phyloP scores from a whole-genome alignment of 495 filamentous ascomycete species.

The Podospora anserina region DNA sequence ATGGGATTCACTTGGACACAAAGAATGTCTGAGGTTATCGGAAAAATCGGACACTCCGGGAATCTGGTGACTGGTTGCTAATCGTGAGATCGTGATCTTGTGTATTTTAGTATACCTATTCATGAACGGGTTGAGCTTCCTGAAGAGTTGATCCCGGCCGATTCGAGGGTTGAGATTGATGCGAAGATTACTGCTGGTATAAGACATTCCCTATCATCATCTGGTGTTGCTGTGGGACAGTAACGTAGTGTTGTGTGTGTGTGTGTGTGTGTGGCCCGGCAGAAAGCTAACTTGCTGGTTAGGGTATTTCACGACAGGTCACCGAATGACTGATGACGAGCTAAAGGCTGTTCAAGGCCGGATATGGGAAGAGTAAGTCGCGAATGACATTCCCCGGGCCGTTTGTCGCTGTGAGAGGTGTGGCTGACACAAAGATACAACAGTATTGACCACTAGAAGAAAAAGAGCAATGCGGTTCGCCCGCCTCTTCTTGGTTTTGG shows the following conservation, averaged over 20 bases:
- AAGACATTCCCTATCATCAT: conserved; percentile 32
- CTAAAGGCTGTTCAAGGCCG: conserved; percentile 80
- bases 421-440: conserved; percentile 24
- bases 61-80: conserved; percentile 10
- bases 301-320: conserved; percentile 83
- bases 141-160: conserved; percentile 88
- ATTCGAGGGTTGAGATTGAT: conserved; percentile 96
- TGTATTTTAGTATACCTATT: conserved; percentile 67
- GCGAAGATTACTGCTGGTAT: conserved; percentile 97
- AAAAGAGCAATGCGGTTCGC: neutral
- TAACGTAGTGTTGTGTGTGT: neutral
- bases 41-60: neutral
- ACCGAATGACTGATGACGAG: conserved; percentile 83
- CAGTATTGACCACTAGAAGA: conserved; percentile 31
- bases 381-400: too few relatives aligned
- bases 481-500: neutral
- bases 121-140: conserved; percentile 90
- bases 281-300: conserved; percentile 20
- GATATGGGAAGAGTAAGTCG: conserved; percentile 79
- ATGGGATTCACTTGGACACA: neutral
- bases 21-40: neutral
- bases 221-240: neutral
- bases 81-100: neutral
- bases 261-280: conserved; percentile 7
- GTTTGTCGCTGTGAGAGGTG: neutral